Base-by-base conservation (phyloP, 2,329 filamentous ascomycete genomes). In the Paradendryphiella salina region DNA sequence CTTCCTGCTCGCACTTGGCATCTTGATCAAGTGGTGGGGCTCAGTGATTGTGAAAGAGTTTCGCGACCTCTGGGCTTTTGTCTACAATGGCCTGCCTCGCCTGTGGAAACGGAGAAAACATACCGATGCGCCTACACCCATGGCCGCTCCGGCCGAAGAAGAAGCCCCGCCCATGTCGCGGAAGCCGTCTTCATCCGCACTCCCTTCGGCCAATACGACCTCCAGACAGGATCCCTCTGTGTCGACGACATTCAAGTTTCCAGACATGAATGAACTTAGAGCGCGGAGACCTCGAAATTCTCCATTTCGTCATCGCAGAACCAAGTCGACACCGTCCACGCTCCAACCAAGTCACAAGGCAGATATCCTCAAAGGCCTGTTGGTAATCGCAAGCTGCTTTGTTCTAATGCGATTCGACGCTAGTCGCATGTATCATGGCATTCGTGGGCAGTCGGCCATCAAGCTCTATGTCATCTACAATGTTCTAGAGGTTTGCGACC, bases 401-500 rank as follows among this genome's bases (percentile, higher is more conserved):
- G 85, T 93, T 11, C 79, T 99, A 42, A 93, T 96, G 85, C 86
- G 84, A 18, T 87, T 99, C 37, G 95, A 99, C 70, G 94, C 94
- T 5, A 96, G 92, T 69, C 85, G 92, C 43, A 96, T 97, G 90
- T 99, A 99, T 68, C 94, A 99, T 72, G 92, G 92, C 65, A 96
- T 99, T 63, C 87, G 93, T 38, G 94, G 91, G 0, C 94, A 99
- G 73, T 93, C 92, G 1, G 92, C 93, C 6, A 96, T 99, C 76
- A 99, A 99, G 71, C 82, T 99, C 9, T 99, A 99, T 71, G 94
- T 99, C 52, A 97, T 99, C 47, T 99, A 96, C 79, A 99, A 99
- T 67, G 89, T 96, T 28, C 83, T 99, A 4, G 94, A 99, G 75
- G 89, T 95, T 1, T 88, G 88, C 46, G 94, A 99, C 73, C 87